Percentiles rank a stretch among this genome's conserved stretches.
Conservation (phyloP, 345 rosid genomes). For the Murraya paniculata region DNA sequence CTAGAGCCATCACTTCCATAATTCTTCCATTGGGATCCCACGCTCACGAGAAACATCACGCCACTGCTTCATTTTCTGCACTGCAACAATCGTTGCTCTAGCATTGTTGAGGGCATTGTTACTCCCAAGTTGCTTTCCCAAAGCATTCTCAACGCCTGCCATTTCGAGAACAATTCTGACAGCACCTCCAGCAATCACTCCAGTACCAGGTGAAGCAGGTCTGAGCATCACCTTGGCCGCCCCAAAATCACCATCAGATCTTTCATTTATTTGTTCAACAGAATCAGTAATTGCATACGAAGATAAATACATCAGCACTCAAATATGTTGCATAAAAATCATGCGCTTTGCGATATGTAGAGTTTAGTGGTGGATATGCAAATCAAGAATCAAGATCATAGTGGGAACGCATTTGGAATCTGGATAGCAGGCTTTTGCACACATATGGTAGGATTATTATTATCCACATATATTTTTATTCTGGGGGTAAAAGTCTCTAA, state of each 20-base stretch:
- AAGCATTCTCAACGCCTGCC: conserved; percentile 88
- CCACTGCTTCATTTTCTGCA: conserved; percentile 78
- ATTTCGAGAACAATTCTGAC: conserved; percentile 87
- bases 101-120: conserved; percentile 89
- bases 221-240: conserved; percentile 95
- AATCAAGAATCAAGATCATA: background rate
- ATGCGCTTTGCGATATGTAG: background rate
- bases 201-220: conserved; percentile 90
- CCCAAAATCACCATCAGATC: conserved; percentile 79
- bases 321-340: background rate
- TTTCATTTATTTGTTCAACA: conserved; percentile 26
- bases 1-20: conserved; percentile 57
- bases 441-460: background rate
- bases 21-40: conserved; percentile 90
- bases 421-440: background rate
- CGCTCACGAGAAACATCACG: conserved; percentile 80
- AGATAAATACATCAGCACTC: background rate
- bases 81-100: conserved; percentile 81
- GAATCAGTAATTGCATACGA: background rate
- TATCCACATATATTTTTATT: background rate
- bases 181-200: conserved; percentile 93
- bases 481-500: background rate
- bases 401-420: background rate
- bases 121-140: conserved; percentile 80
- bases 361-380: background rate